These are phyloP conservation scores for Agrocybe praecox DNA, from an alignment of 768 basidiomycete genomes.

Conservation along the genomic window DNA sequence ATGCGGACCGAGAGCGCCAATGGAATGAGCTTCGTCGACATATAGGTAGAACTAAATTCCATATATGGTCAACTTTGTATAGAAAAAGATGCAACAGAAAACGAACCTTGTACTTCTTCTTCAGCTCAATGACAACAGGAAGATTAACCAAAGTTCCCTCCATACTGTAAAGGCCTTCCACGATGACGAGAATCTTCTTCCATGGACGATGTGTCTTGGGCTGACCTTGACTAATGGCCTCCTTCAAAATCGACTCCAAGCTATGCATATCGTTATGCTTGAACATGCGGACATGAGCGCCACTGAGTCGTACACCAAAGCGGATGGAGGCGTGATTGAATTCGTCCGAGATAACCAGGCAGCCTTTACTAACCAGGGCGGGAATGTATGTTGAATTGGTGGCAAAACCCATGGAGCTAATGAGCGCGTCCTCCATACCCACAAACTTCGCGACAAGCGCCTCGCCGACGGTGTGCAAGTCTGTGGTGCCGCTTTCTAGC, in stretches of 20 bases:
- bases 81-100: not conserved
- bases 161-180: conserved; percentile 98
- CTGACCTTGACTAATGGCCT: conserved; percentile 96
- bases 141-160: conserved; percentile 93
- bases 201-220: conserved; percentile 98
- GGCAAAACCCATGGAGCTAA: conserved; percentile 96
- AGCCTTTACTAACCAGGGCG: conserved; percentile 87
- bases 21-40: conserved; percentile 96
- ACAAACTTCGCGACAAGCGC: conserved; percentile 88
- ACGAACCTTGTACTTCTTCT: conserved; percentile 91
- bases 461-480: conserved; percentile 82
- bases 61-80: conserved; percentile 4
- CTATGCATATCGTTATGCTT: conserved; percentile 94
- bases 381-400: conserved; percentile 95
- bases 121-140: conserved; percentile 81
- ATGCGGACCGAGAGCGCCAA: conserved; percentile 92
- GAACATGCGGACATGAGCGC: conserved; percentile 90
- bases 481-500: conserved; percentile 83
- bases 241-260: conserved; percentile 79
- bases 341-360: conserved; percentile 95
- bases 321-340: conserved; percentile 95
- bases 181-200: conserved; percentile 96
- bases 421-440: conserved; percentile 87
- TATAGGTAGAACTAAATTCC: conserved; percentile 87
- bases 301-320: conserved; percentile 86